Percentiles rank a stretch among this genome's conserved stretches.
These are phyloP conservation scores for Galerina sulciceps DNA, from an alignment of 768 basidiomycete species.

Conservation along the genomic window DNA sequence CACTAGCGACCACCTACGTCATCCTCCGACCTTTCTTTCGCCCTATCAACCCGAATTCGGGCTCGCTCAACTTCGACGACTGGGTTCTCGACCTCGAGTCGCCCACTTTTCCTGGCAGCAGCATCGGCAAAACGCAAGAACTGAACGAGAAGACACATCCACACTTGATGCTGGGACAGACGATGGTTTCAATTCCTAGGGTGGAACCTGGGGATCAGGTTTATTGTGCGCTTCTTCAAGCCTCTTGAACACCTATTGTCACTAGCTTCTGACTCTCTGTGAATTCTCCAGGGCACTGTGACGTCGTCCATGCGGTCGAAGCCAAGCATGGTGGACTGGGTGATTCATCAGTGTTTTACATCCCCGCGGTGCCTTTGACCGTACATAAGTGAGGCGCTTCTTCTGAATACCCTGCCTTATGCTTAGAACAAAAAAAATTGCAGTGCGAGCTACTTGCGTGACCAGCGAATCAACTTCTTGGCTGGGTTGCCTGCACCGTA, in stretches of 20 bases:
- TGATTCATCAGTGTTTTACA: conserved; percentile 62
- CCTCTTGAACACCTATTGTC: background rate
- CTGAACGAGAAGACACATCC: conserved; percentile 61
- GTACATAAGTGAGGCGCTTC: conserved; percentile 43
- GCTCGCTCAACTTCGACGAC: conserved; percentile 45
- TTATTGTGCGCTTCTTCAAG: conserved; percentile 43
- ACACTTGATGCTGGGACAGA: conserved; percentile 56
- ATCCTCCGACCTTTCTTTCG: conserved; percentile 73
- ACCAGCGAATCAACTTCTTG: conserved; percentile 50
- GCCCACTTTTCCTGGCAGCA: conserved; percentile 57
- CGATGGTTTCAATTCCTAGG: conserved; percentile 60
- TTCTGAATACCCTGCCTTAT: background rate
- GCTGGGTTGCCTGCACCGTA: conserved; percentile 55
- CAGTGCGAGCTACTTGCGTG: conserved; percentile 53
- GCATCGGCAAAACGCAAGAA: conserved; percentile 58
- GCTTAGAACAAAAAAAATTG: background rate
- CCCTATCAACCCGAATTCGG: conserved; percentile 26
- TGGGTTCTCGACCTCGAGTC: conserved; percentile 61
- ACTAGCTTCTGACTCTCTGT: background rate
- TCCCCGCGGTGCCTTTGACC: conserved; percentile 57
- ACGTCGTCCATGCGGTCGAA: conserved; percentile 62
- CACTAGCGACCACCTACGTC: conserved; percentile 60
- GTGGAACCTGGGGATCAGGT: conserved; percentile 71
- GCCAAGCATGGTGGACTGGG: conserved; percentile 44
- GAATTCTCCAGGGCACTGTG: conserved; percentile 49